These are phyloP conservation scores for Maudiozyma serrabonitensis DNA, from an alignment of 805 yeast species.

Conservation along the genomic window DNA sequence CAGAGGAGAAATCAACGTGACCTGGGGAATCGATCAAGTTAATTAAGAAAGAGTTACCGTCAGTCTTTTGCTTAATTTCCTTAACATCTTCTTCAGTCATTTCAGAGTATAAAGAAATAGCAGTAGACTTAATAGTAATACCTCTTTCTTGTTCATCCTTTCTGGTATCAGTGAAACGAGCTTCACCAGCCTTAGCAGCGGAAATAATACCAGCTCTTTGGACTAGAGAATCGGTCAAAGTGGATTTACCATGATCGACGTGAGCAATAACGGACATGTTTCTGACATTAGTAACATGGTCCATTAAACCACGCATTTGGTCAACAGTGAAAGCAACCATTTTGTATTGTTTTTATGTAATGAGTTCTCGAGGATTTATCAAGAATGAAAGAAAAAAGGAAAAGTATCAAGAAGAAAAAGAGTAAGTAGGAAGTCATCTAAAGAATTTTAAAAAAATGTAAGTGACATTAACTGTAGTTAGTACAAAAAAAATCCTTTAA, in stretches of 20 bases:
- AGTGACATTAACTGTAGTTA: too few relatives aligned
- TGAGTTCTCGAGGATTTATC: neutral
- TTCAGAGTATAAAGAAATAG: slow-evolving; percentile 89
- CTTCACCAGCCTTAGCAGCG: slow-evolving; percentile 99
- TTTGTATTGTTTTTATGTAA: slow-evolving; percentile 5
- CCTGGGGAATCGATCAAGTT: slow-evolving; percentile 99
- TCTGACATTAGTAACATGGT: slow-evolving; percentile 99
- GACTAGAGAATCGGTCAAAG: slow-evolving; percentile 97
- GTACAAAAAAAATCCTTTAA: too few relatives aligned
- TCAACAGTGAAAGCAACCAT: slow-evolving; percentile 50
- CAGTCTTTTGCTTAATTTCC: slow-evolving; percentile 78
- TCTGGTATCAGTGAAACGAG: slow-evolving; percentile 99
- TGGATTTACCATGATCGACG: slow-evolving; percentile 99
- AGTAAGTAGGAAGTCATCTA: neutral
- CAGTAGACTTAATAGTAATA: slow-evolving; percentile 98
- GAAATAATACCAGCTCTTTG: slow-evolving; percentile 99
- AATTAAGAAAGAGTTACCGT: slow-evolving; percentile 88
- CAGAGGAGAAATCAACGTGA: slow-evolving; percentile 68
- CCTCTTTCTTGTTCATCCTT: slow-evolving; percentile 44
- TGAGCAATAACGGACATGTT: slow-evolving; percentile 99
- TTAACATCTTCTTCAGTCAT: slow-evolving; percentile 73
- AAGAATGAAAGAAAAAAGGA: neutral
- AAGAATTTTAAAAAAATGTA: neutral
- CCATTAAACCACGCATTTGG: slow-evolving; percentile 99
- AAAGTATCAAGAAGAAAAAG: neutral